Evolutionary conservation across 257 asterid genomes (phyloP).

Genomic region (Primulina eburnea): DNA sequence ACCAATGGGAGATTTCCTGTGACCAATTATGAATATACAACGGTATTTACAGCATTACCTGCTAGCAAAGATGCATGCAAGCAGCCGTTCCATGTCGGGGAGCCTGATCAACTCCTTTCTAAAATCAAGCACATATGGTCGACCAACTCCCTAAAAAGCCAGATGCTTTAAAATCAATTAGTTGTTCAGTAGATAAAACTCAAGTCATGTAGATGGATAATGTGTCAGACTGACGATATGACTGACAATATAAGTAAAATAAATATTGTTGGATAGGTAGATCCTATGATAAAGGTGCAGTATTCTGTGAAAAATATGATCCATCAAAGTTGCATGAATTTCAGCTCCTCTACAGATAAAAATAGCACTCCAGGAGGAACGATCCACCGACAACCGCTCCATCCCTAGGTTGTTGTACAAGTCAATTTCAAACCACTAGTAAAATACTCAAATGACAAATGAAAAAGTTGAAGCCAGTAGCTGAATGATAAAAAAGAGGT

Average conservation of each 20-base stretch:
- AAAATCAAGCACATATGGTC: slow-evolving; percentile 62
- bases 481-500: neutral
- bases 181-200: slow-evolving; percentile 9
- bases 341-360: neutral
- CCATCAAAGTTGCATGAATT: no score
- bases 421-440: slow-evolving; percentile 5
- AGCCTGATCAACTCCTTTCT: slow-evolving; percentile 80
- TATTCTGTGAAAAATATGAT: no score
- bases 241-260: slow-evolving; percentile 3
- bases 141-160: slow-evolving; percentile 56
- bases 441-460: slow-evolving; percentile 13
- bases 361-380: neutral
- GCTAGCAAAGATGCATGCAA: slow-evolving; percentile 81
- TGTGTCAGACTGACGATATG: neutral
- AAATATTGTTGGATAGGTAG: neutral
- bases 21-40: slow-evolving; percentile 4
- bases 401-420: no score
- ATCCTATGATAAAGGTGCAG: no score
- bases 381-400: no score
- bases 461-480: neutral
- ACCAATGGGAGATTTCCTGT: slow-evolving; percentile 3
- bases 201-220: neutral
- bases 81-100: slow-evolving; percentile 93
- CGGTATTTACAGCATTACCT: slow-evolving; percentile 46
- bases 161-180: slow-evolving; percentile 12